phyloP scores from a whole-genome alignment of 225 moss, liverwort and hornwort genomes.

The Pseudisothecium myosuroides region DNA sequence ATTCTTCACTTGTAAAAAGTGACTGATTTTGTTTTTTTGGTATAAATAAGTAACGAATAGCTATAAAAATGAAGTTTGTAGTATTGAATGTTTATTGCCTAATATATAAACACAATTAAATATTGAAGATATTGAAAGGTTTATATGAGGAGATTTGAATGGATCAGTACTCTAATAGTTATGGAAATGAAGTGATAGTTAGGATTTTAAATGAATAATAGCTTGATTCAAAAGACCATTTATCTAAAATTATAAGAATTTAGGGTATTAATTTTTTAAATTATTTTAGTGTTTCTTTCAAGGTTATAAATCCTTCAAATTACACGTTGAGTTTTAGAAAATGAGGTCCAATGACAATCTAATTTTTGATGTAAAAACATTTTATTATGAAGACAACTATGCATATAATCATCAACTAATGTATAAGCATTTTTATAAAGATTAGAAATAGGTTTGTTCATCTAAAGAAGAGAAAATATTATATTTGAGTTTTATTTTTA shows the following conservation, averaged over 20 bases:
- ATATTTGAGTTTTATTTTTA: too few species aligned
- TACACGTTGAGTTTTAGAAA: rapidly evolving
- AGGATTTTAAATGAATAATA: neutral
- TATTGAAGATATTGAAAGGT: neutral
- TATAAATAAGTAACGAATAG: neutral
- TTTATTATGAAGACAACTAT: rapidly evolving
- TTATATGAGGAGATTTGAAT: neutral
- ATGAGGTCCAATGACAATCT: neutral
- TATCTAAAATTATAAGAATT: too few species aligned
- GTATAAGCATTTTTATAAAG: neutral
- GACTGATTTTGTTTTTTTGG: neutral
- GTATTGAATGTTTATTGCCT: neutral
- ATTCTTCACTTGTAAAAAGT: too few species aligned
- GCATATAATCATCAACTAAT: neutral
- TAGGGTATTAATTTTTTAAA: too few species aligned
- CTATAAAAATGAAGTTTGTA: neutral
- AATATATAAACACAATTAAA: neutral
- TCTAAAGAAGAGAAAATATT: neutral
- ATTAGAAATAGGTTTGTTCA: neutral
- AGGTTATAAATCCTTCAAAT: neutral
- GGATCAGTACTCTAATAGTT: rapidly evolving
- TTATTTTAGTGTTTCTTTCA: neutral
- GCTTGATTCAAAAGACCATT: too few species aligned
- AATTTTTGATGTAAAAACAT: neutral
- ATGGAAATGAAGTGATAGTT: too few species aligned